Evolutionary conservation across 2,329 filamentous ascomycete genomes (phyloP).

Genomic region (Alternaria novae-zelandiae): DNA sequence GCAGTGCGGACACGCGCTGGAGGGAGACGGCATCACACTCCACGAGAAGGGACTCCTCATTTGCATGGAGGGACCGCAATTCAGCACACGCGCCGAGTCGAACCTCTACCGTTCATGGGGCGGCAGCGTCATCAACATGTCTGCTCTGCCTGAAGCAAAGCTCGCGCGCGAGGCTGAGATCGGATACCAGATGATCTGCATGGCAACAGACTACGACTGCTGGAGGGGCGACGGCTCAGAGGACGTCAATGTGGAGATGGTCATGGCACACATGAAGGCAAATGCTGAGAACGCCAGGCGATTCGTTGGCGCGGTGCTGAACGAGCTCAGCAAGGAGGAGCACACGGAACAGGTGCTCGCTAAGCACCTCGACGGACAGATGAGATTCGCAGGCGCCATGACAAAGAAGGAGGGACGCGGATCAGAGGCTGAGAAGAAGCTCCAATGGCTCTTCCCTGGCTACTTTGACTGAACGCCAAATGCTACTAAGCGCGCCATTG

Average conservation of each 20-base stretch:
- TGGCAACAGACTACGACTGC: conserved; percentile 99
- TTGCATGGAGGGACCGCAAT: conserved; percentile 99
- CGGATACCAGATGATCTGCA: conserved; percentile 97
- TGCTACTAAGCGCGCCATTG: neutral
- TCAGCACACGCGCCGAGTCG: conserved; percentile 94
- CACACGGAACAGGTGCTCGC: conserved; percentile 77
- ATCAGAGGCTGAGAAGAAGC: conserved; percentile 76
- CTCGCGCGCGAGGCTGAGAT: conserved; percentile 95
- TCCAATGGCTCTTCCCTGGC: conserved; percentile 87
- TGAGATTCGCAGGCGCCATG: conserved; percentile 80
- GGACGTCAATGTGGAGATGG: conserved; percentile 92
- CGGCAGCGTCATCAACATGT: conserved; percentile 98
- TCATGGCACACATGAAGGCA: conserved; percentile 93
- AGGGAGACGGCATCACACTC: conserved; percentile 82
- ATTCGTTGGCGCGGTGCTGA: conserved; percentile 84
- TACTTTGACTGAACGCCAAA: conserved; percentile 62
- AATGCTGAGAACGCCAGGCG: conserved; percentile 87
- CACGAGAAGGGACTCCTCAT: conserved; percentile 86
- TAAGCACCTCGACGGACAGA: conserved; percentile 79
- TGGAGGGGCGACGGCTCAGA: conserved; percentile 81
- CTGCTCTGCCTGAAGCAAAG: conserved; percentile 91
- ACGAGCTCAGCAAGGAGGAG: conserved; percentile 80
- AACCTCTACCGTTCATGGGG: conserved; percentile 95
- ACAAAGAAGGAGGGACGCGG: conserved; percentile 79
- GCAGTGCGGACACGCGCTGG: conserved; percentile 75